A percentile compares a stretch with the other conserved stretches of the same genome.
Evolutionary conservation across 2,329 filamentous ascomycete species (phyloP).

Genomic region (Acrocalymma vagum): DNA sequence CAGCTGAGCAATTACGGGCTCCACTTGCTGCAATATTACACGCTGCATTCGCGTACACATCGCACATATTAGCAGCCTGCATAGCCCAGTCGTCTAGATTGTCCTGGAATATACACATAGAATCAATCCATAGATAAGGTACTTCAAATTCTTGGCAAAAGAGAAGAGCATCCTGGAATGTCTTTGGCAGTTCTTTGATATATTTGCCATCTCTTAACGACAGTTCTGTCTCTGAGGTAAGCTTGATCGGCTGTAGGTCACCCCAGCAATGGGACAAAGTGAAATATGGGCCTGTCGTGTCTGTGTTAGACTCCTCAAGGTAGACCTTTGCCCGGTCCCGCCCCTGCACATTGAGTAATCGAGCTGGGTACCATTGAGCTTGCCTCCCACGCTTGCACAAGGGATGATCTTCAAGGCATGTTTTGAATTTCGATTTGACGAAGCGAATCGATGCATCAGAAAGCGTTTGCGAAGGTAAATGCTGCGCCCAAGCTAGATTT

Average conservation of each 20-base stretch:
- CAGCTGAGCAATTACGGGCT: background rate
- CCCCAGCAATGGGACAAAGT: constrained; percentile 14
- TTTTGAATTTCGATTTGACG: too few relatives aligned
- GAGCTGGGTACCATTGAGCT: too few relatives aligned
- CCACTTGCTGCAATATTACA: constrained; percentile 18
- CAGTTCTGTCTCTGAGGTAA: background rate
- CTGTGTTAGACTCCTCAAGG: too few relatives aligned
- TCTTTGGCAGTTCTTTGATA: constrained; percentile 11
- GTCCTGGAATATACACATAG: constrained; percentile 25
- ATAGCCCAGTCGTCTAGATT: constrained; percentile 11
- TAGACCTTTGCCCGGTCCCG: too few relatives aligned
- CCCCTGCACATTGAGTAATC: too few relatives aligned
- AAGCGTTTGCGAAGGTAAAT: too few relatives aligned
- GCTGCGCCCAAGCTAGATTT: too few relatives aligned
- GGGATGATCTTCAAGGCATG: too few relatives aligned
- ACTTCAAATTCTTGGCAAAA: constrained; percentile 1
- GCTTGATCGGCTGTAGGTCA: background rate
- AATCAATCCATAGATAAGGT: constrained; percentile 6
- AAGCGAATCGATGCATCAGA: too few relatives aligned
- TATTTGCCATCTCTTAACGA: constrained; percentile 7
- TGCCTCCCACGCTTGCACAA: too few relatives aligned
- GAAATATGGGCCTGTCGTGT: too few relatives aligned
- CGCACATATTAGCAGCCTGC: constrained; percentile 11
- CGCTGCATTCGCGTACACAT: constrained; percentile 14
- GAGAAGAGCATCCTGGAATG: constrained; percentile 14